These are phyloP conservation scores for Rubia tinctorum DNA, from an alignment of 305 asterid genomes.

Conservation along the genomic window DNA sequence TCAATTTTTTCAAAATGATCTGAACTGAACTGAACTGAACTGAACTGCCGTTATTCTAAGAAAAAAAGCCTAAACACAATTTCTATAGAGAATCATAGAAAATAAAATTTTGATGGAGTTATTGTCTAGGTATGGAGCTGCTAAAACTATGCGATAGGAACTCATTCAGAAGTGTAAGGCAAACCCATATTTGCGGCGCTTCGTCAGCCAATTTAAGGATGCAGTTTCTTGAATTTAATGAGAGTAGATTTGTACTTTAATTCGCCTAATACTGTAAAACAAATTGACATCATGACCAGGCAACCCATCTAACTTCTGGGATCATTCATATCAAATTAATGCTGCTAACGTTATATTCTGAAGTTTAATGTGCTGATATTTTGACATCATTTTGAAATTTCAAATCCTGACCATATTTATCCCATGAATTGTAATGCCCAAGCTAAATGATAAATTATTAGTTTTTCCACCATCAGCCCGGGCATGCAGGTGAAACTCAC, in stretches of 20 bases:
- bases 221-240: neutral
- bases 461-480: too few species aligned
- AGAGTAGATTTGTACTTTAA: neutral
- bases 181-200: constrained; percentile 9
- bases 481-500: too few species aligned
- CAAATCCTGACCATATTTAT: neutral
- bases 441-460: too few species aligned
- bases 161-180: neutral
- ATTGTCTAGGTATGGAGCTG: neutral
- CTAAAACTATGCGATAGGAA: neutral
- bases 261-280: neutral
- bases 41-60: too few species aligned
- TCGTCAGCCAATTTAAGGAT: constrained; percentile 5
- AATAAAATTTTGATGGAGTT: neutral
- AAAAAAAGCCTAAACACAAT: too few species aligned
- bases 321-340: constrained; percentile 4
- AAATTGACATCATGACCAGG: neutral
- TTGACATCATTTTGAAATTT: neutral
- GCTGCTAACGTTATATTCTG: constrained; percentile 3
- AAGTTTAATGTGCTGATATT: neutral
- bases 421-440: too few species aligned
- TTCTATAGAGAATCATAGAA: too few species aligned
- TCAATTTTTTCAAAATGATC: neutral
- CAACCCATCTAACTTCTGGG: constrained; percentile 7
- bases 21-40: too few species aligned